phyloP scores from a whole-genome alignment of 345 rosid genomes.

The Populus alba region DNA sequence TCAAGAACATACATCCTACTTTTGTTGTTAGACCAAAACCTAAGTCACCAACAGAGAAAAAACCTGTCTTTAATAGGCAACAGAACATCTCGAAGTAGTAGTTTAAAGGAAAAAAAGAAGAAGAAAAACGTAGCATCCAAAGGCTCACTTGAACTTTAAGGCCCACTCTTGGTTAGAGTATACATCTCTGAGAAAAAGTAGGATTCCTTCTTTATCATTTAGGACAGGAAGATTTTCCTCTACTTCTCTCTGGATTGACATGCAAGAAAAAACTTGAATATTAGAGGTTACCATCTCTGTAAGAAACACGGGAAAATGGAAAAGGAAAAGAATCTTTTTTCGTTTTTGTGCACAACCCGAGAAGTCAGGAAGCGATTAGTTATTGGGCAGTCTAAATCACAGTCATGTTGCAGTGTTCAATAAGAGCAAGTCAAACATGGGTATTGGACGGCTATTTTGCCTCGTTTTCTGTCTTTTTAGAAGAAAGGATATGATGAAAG shows the following conservation, averaged over 20 bases:
- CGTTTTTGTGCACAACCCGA: conserved; percentile 22
- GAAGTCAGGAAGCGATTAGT: conserved; percentile 21
- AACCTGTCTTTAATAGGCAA: background rate
- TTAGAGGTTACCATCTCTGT: background rate
- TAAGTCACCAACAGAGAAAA: conserved; percentile 24
- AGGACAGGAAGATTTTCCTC: conserved; percentile 72
- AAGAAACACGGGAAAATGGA: background rate
- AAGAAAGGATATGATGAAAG: background rate
- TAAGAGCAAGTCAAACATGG: conserved; percentile 19
- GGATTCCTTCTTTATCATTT: conserved; percentile 58
- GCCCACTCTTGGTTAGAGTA: conserved; percentile 47
- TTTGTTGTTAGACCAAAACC: conserved; percentile 79
- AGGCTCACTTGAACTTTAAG: conserved; percentile 63
- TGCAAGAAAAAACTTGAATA: background rate
- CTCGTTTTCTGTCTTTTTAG: conserved; percentile 6
- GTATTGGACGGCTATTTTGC: conserved; percentile 20
- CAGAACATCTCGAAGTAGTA: background rate
- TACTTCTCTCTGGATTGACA: conserved; percentile 54
- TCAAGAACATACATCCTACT: conserved; percentile 92
- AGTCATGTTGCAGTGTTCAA: conserved; percentile 24
- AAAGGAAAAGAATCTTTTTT: background rate
- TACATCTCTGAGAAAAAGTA: conserved; percentile 42
- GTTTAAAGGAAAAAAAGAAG: background rate
- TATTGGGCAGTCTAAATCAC: conserved; percentile 25
- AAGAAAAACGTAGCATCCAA: background rate